A percentile compares a stretch with the other conserved stretches of the same genome.
Conservation (phyloP, 768 basidiomycete genomes). For the Heimioporus sp. region DNA sequence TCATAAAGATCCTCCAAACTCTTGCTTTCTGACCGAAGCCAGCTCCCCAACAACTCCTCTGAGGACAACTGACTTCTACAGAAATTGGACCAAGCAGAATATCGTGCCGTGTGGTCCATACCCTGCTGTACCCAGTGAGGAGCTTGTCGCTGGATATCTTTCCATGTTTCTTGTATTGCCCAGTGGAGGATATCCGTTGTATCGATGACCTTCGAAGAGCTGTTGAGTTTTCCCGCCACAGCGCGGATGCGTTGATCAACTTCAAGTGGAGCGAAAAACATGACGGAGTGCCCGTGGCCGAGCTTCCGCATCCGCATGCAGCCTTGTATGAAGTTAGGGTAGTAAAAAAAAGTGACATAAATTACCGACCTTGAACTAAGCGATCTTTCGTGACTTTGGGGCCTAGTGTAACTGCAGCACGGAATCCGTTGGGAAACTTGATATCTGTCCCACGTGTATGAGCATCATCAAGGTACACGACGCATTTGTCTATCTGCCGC, state of each 20-base stretch:
- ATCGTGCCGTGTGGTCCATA: conserved; percentile 29
- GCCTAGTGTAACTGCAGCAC: background rate
- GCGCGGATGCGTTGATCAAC: conserved; percentile 38
- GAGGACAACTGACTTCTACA: conserved; percentile 6
- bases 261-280: conserved; percentile 49
- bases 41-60: conserved; percentile 16
- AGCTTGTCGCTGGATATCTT: conserved; percentile 34
- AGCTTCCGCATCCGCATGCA: conserved; percentile 16
- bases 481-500: background rate
- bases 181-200: conserved; percentile 41
- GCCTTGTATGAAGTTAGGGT: background rate
- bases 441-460: background rate
- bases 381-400: background rate
- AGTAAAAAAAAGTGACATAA: too few relatives aligned
- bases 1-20: conserved; percentile 37
- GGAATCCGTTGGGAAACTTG: background rate
- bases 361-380: background rate
- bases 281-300: conserved; percentile 45
- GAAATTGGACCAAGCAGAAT: conserved; percentile 15
- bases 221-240: conserved; percentile 9
- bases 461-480: background rate
- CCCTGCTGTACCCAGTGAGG: conserved; percentile 46
- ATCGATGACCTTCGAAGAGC: background rate
- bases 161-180: conserved; percentile 44
- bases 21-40: conserved; percentile 41